phyloP scores from a whole-genome alignment of 495 filamentous ascomycete species.

The Talaromyces adpressus region DNA sequence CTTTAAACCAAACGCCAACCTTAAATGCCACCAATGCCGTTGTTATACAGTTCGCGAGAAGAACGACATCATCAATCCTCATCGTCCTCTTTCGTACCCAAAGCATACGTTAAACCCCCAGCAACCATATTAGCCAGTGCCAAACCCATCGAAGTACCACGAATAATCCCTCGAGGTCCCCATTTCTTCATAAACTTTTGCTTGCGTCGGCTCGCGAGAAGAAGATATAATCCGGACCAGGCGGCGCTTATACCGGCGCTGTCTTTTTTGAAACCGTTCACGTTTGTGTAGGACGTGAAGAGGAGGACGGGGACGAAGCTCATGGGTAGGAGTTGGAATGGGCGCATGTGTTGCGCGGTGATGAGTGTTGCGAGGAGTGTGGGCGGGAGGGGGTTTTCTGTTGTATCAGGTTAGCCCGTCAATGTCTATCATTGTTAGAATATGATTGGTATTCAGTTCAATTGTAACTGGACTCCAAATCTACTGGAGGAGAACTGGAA shows the following conservation, averaged over 20 bases:
- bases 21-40: slow-evolving; percentile 6
- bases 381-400: slow-evolving; percentile 75
- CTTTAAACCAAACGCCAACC: slow-evolving; percentile 6
- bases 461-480: neutral
- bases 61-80: slow-evolving; percentile 23
- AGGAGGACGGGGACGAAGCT: slow-evolving; percentile 79
- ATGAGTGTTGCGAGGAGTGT: slow-evolving; percentile 74
- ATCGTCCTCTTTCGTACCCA: slow-evolving; percentile 49
- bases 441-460: neutral
- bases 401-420: slow-evolving; percentile 2
- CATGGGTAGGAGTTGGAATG: slow-evolving; percentile 68
- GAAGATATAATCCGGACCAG: slow-evolving; percentile 77
- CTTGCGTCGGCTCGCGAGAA: slow-evolving; percentile 63
- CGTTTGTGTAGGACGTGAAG: slow-evolving; percentile 77
- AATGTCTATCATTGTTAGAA: neutral
- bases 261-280: slow-evolving; percentile 72
- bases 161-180: slow-evolving; percentile 59
- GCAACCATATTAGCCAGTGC: slow-evolving; percentile 62
- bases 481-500: too few species aligned
- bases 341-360: slow-evolving; percentile 67
- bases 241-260: slow-evolving; percentile 77
- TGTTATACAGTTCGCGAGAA: neutral
- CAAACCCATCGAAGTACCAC: slow-evolving; percentile 64
- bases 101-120: slow-evolving; percentile 64
- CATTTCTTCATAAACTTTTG: slow-evolving; percentile 55